Evolutionary conservation across 805 yeast genomes (phyloP).

Genomic region (Danielia oregonensis): DNA sequence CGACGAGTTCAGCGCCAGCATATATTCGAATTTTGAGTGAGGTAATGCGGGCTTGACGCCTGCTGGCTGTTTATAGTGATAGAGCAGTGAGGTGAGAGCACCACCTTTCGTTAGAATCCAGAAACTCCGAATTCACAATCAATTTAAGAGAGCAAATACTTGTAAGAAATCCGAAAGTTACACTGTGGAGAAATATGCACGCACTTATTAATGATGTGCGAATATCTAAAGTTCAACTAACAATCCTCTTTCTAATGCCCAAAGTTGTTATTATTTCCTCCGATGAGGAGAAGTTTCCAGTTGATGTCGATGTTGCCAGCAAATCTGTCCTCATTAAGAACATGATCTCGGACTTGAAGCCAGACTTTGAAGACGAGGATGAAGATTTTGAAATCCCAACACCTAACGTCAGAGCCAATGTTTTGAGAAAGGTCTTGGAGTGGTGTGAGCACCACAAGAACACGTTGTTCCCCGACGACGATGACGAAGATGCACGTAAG

Average conservation of each 20-base stretch:
- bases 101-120: too few relatives aligned
- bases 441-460: constrained; percentile 96
- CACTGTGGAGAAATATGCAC: not conserved
- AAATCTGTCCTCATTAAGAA: constrained; percentile 82
- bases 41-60: not conserved
- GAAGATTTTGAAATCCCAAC: constrained; percentile 77
- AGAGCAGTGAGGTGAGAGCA: too few relatives aligned
- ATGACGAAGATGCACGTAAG: constrained; percentile 79
- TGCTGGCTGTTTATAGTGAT: not conserved
- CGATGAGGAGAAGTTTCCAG: constrained; percentile 76
- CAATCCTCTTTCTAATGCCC: too few relatives aligned
- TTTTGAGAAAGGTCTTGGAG: constrained; percentile 85
- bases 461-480: constrained; percentile 67
- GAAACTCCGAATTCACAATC: not conserved
- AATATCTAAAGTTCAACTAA: too few relatives aligned
- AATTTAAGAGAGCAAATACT: not conserved
- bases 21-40: constrained; percentile 72
- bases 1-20: constrained; percentile 86
- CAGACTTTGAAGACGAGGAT: constrained; percentile 55
- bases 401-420: constrained; percentile 85
- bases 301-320: constrained; percentile 79
- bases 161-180: not conserved
- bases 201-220: too few relatives aligned
- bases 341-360: constrained; percentile 71
- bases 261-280: constrained; percentile 63